Conservation (phyloP, 2,329 filamentous ascomycete species). For the Pseudogymnoascus verrucosus region DNA sequence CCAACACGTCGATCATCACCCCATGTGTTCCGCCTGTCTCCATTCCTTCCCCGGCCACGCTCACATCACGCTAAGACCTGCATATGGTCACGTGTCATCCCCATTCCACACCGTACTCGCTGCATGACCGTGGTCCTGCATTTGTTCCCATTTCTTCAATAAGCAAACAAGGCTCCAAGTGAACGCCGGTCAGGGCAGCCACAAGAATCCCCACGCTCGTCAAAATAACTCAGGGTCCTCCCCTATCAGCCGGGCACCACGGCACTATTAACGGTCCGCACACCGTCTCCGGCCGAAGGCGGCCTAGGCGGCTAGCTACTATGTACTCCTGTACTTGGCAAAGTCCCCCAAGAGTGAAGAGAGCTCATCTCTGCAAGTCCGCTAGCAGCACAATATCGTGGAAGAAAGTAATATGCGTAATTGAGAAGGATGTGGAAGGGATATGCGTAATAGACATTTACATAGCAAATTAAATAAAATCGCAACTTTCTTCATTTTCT, state of each 20-base stretch:
- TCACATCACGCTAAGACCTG: not conserved
- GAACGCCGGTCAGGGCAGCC: not conserved
- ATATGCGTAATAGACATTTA: no score
- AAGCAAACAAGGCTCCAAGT: not conserved
- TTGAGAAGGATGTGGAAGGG: no score
- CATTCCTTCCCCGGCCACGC: slow-evolving; percentile 1
- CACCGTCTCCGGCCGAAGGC: not conserved
- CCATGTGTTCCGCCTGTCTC: not conserved
- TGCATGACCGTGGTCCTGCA: not conserved
- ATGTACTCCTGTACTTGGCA: not conserved
- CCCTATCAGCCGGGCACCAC: not conserved
- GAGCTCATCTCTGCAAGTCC: not conserved
- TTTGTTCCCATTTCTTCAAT: not conserved
- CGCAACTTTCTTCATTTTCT: no score
- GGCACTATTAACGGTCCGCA: not conserved
- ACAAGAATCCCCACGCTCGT: not conserved
- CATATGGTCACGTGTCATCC: slow-evolving; percentile 1
- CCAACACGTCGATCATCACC: not conserved
- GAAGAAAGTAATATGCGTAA: no score
- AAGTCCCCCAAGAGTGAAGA: not conserved
- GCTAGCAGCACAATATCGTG: no score
- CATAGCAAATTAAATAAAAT: no score
- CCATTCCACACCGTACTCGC: not conserved
- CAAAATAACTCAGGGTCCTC: not conserved
- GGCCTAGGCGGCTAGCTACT: not conserved